Base-by-base conservation (phyloP, 371 early-diverging fungal genomes). In the Mucor irregularis region DNA sequence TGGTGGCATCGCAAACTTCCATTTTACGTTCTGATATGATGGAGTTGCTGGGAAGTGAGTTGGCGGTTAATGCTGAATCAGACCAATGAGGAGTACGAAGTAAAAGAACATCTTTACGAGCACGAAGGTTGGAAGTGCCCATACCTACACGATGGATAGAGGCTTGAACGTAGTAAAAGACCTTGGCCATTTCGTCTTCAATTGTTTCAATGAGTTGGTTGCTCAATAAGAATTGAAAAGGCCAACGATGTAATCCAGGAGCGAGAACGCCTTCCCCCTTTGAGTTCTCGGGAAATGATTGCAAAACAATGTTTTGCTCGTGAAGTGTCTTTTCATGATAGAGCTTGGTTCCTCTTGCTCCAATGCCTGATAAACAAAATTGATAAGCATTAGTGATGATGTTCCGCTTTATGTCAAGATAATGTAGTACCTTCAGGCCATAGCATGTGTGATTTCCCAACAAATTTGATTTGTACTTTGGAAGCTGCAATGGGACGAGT, bases 391-490 rank as follows among this genome's bases (percentile, higher is more conserved):
- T 21, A 7, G 42, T n/a, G n/a, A n/a, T n/a, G n/a, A 4, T 21
- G 19, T 7, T 17, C 14, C 14, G 22, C 33, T 5, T 44, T 16
- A 26, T 10, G 19, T 14, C 8, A 25, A 5, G 11, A 6, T 26
- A 21, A 21, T 24, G 16, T 17, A 29, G 5, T 71, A 78, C 79
- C 76, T 69, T 79, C 76, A 9, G 80, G 80, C 80, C 80, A 79
- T 8, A 79, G 35, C 22, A 53, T 72, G 24, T 68, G 51, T 9
- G 69, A 66, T 53, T 71, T 70, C 8, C 80, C 80, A 26, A 67
- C 53, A 21, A 76, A 62, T 49, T 72, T 64, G 44, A 79, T 56
- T 2, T 58, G 49, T 10, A 79, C 61, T 22, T 61, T 44, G 5
- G 74, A 58, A 0, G 63, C 64, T 4, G 56, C 11, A 11, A 66